Evolutionary conservation across 164 flowering plant genomes (phyloP).

Genomic region (Dillenia turbinata): DNA sequence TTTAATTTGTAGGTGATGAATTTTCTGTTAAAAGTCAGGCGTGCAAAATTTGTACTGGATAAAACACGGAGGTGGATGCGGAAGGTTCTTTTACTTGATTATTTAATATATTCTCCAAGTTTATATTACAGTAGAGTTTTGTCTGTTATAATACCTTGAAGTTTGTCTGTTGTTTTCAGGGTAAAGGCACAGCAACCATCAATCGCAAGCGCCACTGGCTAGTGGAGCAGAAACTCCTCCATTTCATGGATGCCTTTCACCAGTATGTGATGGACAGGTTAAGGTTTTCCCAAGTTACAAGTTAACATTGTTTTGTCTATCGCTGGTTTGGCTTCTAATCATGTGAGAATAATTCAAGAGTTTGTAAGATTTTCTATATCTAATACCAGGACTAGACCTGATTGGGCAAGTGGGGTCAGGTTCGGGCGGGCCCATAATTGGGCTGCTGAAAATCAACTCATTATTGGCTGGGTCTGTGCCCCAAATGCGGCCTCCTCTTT

Average conservation of each 20-base stretch:
- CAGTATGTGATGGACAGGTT: constrained; percentile 99
- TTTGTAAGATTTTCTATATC: too few relatives aligned
- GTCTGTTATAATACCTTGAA: not conserved
- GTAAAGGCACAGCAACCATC: constrained; percentile 38
- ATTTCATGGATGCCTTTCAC: constrained; percentile 98
- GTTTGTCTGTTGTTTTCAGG: constrained; percentile 34
- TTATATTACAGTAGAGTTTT: not conserved
- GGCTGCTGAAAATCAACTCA: too few relatives aligned
- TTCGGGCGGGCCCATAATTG: too few relatives aligned
- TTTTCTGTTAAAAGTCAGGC: constrained; percentile 88
- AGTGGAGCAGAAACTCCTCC: constrained; percentile 93
- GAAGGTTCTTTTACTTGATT: constrained; percentile 52
- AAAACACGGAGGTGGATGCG: constrained; percentile 97
- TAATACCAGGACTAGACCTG: too few relatives aligned
- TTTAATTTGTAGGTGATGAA: constrained; percentile 65
- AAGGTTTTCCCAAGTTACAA: constrained; percentile 12
- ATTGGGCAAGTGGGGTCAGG: too few relatives aligned
- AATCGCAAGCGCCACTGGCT: constrained; percentile 76
- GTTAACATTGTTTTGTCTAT: too few relatives aligned
- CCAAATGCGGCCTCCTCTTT: too few relatives aligned
- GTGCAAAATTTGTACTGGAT: constrained; percentile 93
- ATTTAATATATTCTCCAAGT: not conserved
- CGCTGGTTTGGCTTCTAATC: too few relatives aligned
- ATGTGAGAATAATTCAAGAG: too few relatives aligned
- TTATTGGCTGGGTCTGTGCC: too few relatives aligned